Evolutionary conservation across 1,139 yeast species (phyloP).

Genomic region (Yamadazyma dendronema): DNA sequence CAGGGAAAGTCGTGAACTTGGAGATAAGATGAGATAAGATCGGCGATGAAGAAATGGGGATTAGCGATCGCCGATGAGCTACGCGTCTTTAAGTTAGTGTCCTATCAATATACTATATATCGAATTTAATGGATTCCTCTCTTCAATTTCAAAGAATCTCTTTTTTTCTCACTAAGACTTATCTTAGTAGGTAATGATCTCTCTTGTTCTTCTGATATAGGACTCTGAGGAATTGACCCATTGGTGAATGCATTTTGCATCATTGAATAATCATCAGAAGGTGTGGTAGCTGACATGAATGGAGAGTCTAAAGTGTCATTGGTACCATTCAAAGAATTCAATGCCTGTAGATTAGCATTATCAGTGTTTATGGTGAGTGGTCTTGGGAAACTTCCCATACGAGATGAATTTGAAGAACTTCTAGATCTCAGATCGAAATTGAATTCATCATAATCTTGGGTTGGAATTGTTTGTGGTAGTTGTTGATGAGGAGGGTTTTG

Average conservation of each 20-base stretch:
- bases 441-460: slow-evolving; percentile 27
- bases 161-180: slow-evolving; percentile 45
- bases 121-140: slow-evolving; percentile 39
- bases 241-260: slow-evolving; percentile 8
- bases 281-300: slow-evolving; percentile 43
- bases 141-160: slow-evolving; percentile 47
- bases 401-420: slow-evolving; percentile 13
- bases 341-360: slow-evolving; percentile 28
- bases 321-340: slow-evolving; percentile 26
- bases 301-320: slow-evolving; percentile 41
- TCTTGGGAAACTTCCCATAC: slow-evolving; percentile 28
- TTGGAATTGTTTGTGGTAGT: slow-evolving; percentile 5
- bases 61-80: no score
- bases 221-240: slow-evolving; percentile 20
- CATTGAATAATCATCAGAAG: slow-evolving; percentile 31
- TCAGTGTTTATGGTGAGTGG: slow-evolving; percentile 46
- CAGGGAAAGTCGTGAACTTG: slow-evolving; percentile 1
- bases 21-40: neutral
- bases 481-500: slow-evolving; percentile 11
- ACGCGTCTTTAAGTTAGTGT: neutral
- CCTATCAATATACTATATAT: neutral
- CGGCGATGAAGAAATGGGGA: neutral
- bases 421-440: slow-evolving; percentile 18
- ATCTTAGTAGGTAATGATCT: slow-evolving; percentile 30
- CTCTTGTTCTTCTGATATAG: slow-evolving; percentile 15